These are phyloP conservation scores for Dipteronia sinensis DNA, from an alignment of 345 rosid species.

Conservation along the genomic window DNA sequence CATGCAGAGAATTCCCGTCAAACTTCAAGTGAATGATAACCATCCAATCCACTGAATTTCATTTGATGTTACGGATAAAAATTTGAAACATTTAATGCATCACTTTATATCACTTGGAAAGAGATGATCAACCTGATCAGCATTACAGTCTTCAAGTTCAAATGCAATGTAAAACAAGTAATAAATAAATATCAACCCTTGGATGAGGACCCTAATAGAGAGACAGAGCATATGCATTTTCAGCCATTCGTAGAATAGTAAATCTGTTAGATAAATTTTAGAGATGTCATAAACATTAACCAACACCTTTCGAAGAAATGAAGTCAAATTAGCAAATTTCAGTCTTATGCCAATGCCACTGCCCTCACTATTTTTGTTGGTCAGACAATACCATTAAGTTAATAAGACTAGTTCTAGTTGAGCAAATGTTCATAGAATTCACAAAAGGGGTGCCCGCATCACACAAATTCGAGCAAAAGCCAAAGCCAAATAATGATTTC, in stretches of 20 bases:
- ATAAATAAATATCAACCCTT: neutral
- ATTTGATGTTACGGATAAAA: neutral
- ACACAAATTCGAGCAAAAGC: conserved; percentile 1
- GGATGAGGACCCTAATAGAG: neutral
- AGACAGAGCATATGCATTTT: neutral
- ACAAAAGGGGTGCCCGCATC: neutral
- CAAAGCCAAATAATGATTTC: neutral
- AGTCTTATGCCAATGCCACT: neutral
- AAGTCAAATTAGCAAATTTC: neutral
- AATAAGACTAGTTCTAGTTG: neutral
- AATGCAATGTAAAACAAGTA: neutral
- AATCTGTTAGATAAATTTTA: neutral
- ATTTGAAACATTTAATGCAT: neutral
- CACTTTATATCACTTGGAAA: neutral
- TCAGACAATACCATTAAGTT: neutral
- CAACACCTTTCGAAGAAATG: neutral
- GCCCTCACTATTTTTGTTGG: neutral
- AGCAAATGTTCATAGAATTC: neutral
- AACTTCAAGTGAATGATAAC: neutral
- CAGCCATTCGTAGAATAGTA: neutral
- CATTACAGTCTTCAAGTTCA: neutral
- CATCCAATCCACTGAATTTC: neutral
- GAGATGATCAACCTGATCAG: neutral
- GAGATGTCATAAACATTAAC: neutral
- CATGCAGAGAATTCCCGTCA: neutral